Conservation (phyloP, 176 grass and related monocot species). For the Ensete ventricosum region DNA sequence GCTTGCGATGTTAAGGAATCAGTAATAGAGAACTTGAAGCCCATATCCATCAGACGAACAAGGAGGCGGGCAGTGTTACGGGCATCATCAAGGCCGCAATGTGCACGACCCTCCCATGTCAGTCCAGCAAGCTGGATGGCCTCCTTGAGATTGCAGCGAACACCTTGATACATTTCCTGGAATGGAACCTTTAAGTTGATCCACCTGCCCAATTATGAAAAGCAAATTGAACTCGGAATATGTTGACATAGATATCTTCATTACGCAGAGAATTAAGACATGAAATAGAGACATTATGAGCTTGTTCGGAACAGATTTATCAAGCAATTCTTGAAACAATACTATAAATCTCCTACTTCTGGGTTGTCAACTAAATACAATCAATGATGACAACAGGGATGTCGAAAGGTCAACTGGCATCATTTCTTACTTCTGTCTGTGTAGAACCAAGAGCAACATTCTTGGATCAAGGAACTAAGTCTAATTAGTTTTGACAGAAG, state of each 20-base stretch:
- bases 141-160: constrained; percentile 79
- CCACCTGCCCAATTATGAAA: constrained; percentile 43
- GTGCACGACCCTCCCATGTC: constrained; percentile 88
- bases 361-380: too few relatives aligned
- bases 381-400: too few relatives aligned
- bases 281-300: too few relatives aligned
- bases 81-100: constrained; percentile 87
- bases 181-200: constrained; percentile 97
- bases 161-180: constrained; percentile 57
- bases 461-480: too few relatives aligned
- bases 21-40: constrained; percentile 89
- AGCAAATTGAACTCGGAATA: not conserved
- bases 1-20: constrained; percentile 50
- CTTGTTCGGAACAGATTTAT: too few relatives aligned
- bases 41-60: constrained; percentile 60
- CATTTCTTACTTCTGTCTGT: too few relatives aligned
- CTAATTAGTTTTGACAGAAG: too few relatives aligned
- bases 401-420: too few relatives aligned
- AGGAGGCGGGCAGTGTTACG: constrained; percentile 90
- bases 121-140: constrained; percentile 79
- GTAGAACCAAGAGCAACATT: too few relatives aligned
- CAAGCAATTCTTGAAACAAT: too few relatives aligned
- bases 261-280: too few relatives aligned
- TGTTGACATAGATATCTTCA: not conserved
- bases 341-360: too few relatives aligned